Evolutionary conservation across 2,329 filamentous ascomycete genomes (phyloP), one percentile per base, ranked within the genome.

Genomic region (Fusarium austroafricanum): DNA sequence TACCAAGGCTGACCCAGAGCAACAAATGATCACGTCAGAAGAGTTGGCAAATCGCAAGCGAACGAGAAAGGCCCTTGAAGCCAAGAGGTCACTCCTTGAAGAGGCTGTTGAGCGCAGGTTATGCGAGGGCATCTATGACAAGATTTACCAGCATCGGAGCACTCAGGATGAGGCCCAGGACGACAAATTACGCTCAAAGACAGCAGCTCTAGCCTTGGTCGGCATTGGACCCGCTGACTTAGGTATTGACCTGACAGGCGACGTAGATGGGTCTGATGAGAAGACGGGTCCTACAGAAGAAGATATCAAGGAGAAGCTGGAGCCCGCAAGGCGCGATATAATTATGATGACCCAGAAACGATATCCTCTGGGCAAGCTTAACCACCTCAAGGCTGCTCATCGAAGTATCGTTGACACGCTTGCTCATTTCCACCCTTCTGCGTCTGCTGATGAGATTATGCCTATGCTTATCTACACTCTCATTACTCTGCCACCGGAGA

Each of bases 391-490:
- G 69, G 89, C 90, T 38, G 92, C 93, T 5, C 96, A 98, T 79
- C 96, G 96, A 81, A 91, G 90, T 68, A 98, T 99, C 67, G 96
- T 99, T 47, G 95, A 98, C 77, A 94, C 94, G 2, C 78, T 90
- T 47, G 85, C 87, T 6, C 84, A 88, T 71, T 89, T 90, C 61
- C 88, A 89, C 65, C 88, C 87, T 18, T 89, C 94, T 1, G 97
- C 96, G 1, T 98, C 96, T 2, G 96, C 96, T 4, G 96, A 99
- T 76, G 96, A 98, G 79, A 96, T 99, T 55, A 89, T 99, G 77
- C 96, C 96, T 1, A 97, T 97, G 78, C 86, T 99, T 66, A 99
- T 99, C 65, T 99, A 97, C 81, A 93, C 94, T 0, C 86, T 99
- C 62, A 96, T 99, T 76, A 97, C 94, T 4, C 90, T 94, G 43